Evolutionary conservation across 805 yeast species (phyloP), one percentile per base, ranked within the genome.

Genomic region (Wickerhamomyces hampshirensis): DNA sequence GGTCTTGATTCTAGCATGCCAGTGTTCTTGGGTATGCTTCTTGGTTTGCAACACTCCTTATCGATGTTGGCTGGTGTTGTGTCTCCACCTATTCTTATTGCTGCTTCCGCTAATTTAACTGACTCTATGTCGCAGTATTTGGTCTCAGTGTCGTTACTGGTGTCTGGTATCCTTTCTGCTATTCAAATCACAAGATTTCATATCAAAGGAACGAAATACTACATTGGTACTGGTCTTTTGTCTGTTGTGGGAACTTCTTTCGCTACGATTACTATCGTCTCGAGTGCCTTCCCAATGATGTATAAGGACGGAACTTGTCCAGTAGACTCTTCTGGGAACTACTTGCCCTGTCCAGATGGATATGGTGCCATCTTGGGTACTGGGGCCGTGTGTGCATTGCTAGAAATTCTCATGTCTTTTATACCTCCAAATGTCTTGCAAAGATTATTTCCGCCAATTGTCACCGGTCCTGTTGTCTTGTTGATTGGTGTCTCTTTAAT

Each of bases 31-130:
- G 95, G 94, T 1, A 58, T 83, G 39, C 38, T 88, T 9, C 70
- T 89, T 23, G 96, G 97, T 13, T 69, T 88, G 44, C 96, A 88
- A 64, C 97, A 88, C 56, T 65, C 95, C 1, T 59, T 88, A 46
- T 78, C 96, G 18, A 88, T 89, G 96, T 64, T 88, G 63, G 96
- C 96, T 12, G 96, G 96, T 52, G 75, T 88, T 34, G 82, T 84
- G 26, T 67, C 93, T 6, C 95, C 96, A 7, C 91, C 95, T 3
- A 63, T 88, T 37, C 66, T 88, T 46, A 83, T 86, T 33, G 66
- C 88, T 0, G 49, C 68, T 10, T 58, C 73, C 18, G 91, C 91
- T 7, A 70, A 83, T 55, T 66, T 88, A 32, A 62, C 59, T 23
- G 48, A 65, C 9, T 67, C 60, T 1, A 39, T 65, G 12, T 66